Base-by-base conservation (phyloP, 2,329 filamentous ascomycete species). In the Diplodia corticola region DNA sequence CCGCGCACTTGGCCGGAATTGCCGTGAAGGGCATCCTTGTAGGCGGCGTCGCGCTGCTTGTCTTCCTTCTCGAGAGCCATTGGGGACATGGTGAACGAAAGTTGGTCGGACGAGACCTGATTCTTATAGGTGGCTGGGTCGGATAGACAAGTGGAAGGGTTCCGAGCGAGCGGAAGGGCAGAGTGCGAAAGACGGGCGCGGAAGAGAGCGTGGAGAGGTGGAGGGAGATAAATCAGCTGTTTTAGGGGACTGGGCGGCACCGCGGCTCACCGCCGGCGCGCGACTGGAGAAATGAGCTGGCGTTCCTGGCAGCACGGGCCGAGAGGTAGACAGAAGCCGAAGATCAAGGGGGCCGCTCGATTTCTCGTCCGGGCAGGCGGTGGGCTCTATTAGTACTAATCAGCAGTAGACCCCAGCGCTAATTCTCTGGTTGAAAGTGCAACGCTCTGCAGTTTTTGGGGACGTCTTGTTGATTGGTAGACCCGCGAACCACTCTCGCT, bases 11-110 rank as follows among this genome's bases (percentile, higher is more conserved):
- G 80, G 59, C 91, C 84, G 64, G 91, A 92, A 69, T 85, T 83
- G 71, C 86, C 92, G 80, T 97, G 93, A 83, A 97, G 84, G 71
- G 88, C 91, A 82, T 92, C 91, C 85, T 92, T 93, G 85, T 97
- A 97, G 71, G 87, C 90, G 70, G 92, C 91, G 90, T 97, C 93
- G 73, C 93, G 92, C 75, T 81, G 77, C 79, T 93, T 90, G 78
- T 97, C 88, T 82, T 97, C 92, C 75, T 84, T 82, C 85, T 96
- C 92, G 77, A 97, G 89, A 68, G 78, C 77, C 70, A 77, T 72
- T 60, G 84, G 82, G 71, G 84, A 79, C 85, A 86, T 86, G 69
- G 71, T 80, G 73, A 35, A 33, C 20, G 48, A 70, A 67, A 37
- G 49, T 44, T 53, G 63, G 15, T 12, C 33, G 49, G 15, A 30